A percentile compares a stretch with the other conserved stretches of the same genome.
phyloP scores from a whole-genome alignment of 768 basidiomycete species.

The Pisolithus tinctorius region DNA sequence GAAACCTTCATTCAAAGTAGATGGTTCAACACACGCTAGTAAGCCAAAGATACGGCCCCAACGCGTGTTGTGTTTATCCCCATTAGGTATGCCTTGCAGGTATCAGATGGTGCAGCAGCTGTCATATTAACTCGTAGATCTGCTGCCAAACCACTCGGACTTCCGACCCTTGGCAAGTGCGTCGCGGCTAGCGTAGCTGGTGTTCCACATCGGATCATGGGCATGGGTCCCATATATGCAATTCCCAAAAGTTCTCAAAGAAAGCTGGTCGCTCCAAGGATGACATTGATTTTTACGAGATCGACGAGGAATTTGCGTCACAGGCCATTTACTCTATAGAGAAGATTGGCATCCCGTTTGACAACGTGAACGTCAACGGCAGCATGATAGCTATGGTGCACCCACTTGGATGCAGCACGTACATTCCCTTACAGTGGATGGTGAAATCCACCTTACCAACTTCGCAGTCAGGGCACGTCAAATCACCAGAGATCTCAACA shows the following conservation, averaged over 20 bases:
- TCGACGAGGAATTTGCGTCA: constrained; percentile 87
- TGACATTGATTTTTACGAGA: constrained; percentile 88
- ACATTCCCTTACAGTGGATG: constrained; percentile 1
- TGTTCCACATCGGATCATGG: constrained; percentile 86
- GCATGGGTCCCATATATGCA: constrained; percentile 85
- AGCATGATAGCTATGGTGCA: constrained; percentile 90
- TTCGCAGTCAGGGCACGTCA: constrained; percentile 73
- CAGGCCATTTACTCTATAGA: constrained; percentile 73
- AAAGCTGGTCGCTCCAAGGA: constrained; percentile 55
- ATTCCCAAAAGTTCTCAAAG: constrained; percentile 65
- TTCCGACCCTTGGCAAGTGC: constrained; percentile 86
- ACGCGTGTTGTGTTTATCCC: neutral
- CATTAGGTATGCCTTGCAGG: constrained; percentile 70
- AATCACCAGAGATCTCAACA: constrained; percentile 76
- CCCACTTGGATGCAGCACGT: constrained; percentile 78
- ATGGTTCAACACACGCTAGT: constrained; percentile 72
- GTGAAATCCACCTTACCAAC: constrained; percentile 3
- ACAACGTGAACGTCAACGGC: constrained; percentile 82
- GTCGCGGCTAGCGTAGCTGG: constrained; percentile 64
- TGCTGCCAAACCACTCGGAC: constrained; percentile 71
- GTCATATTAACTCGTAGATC: constrained; percentile 79
- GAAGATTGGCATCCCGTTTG: constrained; percentile 59
- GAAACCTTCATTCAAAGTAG: constrained; percentile 78
- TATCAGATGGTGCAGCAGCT: constrained; percentile 90
- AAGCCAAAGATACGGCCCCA: constrained; percentile 9